These are phyloP conservation scores for Candida ipomoeae DNA, from an alignment of 805 yeast species.

Conservation along the genomic window DNA sequence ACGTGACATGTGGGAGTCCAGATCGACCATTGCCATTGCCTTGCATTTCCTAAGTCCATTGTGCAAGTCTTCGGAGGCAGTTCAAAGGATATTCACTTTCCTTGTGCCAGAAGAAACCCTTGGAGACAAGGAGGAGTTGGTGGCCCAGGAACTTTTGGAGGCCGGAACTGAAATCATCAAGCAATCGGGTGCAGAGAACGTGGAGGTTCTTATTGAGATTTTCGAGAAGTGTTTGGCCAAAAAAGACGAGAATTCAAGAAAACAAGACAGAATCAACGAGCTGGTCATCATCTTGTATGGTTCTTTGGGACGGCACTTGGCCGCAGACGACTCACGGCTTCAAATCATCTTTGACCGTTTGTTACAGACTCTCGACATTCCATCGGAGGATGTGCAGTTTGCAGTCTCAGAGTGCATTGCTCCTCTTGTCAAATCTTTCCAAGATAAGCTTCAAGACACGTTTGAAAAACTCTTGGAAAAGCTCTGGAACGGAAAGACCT, in stretches of 20 bases:
- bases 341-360: constrained; percentile 62
- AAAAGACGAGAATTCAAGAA: constrained; percentile 42
- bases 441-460: constrained; percentile 46
- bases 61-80: constrained; percentile 31
- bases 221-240: constrained; percentile 66
- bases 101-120: constrained; percentile 60
- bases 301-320: constrained; percentile 81
- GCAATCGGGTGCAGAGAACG: constrained; percentile 56
- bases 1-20: constrained; percentile 77
- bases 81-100: constrained; percentile 57
- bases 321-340: constrained; percentile 61
- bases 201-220: constrained; percentile 76
- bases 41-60: constrained; percentile 55
- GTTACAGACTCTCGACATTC: constrained; percentile 72
- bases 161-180: constrained; percentile 80
- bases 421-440: constrained; percentile 66
- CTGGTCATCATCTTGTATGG: constrained; percentile 86
- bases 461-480: constrained; percentile 57
- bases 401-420: constrained; percentile 86
- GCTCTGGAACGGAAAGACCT: constrained; percentile 47
- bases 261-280: constrained; percentile 65
- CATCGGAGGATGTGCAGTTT: constrained; percentile 84
- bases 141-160: constrained; percentile 78
- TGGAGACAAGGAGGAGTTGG: constrained; percentile 69
- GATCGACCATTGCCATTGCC: constrained; percentile 77